These are phyloP conservation scores for Syncephalastrum contaminatum DNA, from an alignment of 371 early-diverging fungal genomes.

Conservation along the genomic window DNA sequence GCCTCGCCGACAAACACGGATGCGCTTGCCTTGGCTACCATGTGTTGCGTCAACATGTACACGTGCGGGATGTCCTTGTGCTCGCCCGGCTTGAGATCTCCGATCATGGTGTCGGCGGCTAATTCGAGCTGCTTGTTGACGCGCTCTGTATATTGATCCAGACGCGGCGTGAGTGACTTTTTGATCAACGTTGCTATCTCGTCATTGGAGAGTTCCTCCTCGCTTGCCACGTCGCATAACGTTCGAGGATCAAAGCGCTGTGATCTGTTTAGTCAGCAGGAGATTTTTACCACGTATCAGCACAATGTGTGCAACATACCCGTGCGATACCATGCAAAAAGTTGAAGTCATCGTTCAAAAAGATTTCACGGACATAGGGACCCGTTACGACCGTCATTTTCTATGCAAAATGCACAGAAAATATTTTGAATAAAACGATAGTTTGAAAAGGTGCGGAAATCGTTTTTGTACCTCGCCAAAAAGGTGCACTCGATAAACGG, in stretches of 20 bases:
- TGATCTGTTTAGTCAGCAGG: no score
- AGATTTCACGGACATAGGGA: conserved; percentile 15
- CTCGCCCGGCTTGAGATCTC: conserved; percentile 1
- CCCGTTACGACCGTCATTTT: conserved; percentile 12
- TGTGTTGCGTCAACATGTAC: conserved; percentile 15
- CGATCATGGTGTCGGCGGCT: no score
- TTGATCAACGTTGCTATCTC: background rate
- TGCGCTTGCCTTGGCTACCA: conserved; percentile 21
- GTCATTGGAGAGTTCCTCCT: background rate
- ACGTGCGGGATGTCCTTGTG: conserved; percentile 14
- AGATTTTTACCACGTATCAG: background rate
- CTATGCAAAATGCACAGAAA: background rate
- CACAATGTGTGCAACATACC: conserved; percentile 1
- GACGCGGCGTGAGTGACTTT: conserved; percentile 1
- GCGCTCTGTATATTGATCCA: background rate
- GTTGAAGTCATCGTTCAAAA: conserved; percentile 17
- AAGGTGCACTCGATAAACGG: conserved; percentile 21
- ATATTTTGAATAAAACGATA: no score
- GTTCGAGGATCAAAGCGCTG: conserved; percentile 6
- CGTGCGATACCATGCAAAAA: conserved; percentile 10
- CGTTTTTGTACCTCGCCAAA: conserved; percentile 14
- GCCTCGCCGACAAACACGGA: conserved; percentile 22
- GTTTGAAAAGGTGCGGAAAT: no score
- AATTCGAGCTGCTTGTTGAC: no score
- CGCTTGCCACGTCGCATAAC: background rate